A percentile compares a stretch with the other conserved stretches of the same genome.
These are phyloP conservation scores for Termitomyces sp. DNA, from an alignment of 768 basidiomycete species.

Conservation along the genomic window DNA sequence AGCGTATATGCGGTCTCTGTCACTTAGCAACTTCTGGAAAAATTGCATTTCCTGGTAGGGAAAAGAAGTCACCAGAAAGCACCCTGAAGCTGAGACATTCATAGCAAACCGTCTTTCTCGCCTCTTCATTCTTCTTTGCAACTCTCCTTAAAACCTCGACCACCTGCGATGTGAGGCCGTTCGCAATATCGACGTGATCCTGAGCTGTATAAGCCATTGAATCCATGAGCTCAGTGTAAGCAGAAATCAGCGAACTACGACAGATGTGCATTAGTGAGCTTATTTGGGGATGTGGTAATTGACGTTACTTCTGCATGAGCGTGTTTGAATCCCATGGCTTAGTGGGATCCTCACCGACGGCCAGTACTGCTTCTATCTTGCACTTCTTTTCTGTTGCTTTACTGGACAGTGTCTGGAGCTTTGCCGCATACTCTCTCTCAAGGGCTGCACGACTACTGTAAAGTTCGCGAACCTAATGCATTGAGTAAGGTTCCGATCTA, in stretches of 20 bases:
- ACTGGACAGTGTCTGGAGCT: constrained; percentile 58
- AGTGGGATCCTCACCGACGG: constrained; percentile 64
- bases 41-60: constrained; percentile 55
- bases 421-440: constrained; percentile 76
- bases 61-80: constrained; percentile 3
- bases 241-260: constrained; percentile 66
- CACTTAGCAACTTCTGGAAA: constrained; percentile 64
- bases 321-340: constrained; percentile 51
- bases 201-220: constrained; percentile 57
- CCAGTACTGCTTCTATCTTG: constrained; percentile 46
- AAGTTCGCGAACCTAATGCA: constrained; percentile 60
- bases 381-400: constrained; percentile 69
- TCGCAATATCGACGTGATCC: constrained; percentile 65
- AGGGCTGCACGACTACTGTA: constrained; percentile 60
- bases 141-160: constrained; percentile 56
- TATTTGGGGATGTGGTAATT: not conserved
- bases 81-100: not conserved
- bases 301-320: constrained; percentile 43
- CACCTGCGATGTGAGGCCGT: constrained; percentile 52
- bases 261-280: constrained; percentile 8
- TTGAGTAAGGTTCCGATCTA: not conserved
- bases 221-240: constrained; percentile 60
- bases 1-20: constrained; percentile 60
- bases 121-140: constrained; percentile 57
- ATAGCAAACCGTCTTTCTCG: constrained; percentile 57